Base-by-base conservation (phyloP, 805 yeast genomes). In the Lachancea sp. region DNA sequence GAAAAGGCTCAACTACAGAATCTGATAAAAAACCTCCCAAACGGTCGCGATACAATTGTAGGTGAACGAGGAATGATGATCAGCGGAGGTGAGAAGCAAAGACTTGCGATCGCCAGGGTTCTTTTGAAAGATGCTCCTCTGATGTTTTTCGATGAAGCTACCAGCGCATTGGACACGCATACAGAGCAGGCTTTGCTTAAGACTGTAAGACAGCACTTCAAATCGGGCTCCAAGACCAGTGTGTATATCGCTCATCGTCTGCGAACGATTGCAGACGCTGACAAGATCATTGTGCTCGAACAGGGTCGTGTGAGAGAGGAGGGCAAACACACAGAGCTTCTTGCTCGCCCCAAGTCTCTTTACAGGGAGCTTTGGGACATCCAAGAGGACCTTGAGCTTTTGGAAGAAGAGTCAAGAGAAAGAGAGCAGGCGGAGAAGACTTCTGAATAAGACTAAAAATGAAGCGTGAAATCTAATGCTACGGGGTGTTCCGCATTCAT, bases 11-110 rank as follows among this genome's bases (percentile, higher is more conserved):
- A 85, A 55, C 71, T 91, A 49, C 77, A 77, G 49, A 62, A 66
- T 19, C 68, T 91, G 38, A 73, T 91, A 13, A 54, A 63, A 5
- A 85, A 81, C 36, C 66, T 93, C 38, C 98, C 99, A 0, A 85
- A 85, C 12, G 96, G 97, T 1, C 70, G 77, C 34, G 71, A 83
- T 25, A 93, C 98, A 0, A 72, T 86, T 47, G 99, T 93, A 15
- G 99, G 99, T 40, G 99, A 93, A 64, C 72, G 95, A 59, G 99
- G 99, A n/a, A 75, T 93, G 75, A 93, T 93, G 99, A 90, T 93
- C 38, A 88, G 96, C 20, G 99, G 99, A n/a, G 99, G 99, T 49
- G 99, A 93, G 63, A 90, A 93, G 62, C 99, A 93, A 66, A 71
- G 99, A 50, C 71, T 93, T 36, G 98, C 99, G 0, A 88, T 93